Conservation (phyloP, 164 flowering plant species). For the Macadamia integrifolia region DNA sequence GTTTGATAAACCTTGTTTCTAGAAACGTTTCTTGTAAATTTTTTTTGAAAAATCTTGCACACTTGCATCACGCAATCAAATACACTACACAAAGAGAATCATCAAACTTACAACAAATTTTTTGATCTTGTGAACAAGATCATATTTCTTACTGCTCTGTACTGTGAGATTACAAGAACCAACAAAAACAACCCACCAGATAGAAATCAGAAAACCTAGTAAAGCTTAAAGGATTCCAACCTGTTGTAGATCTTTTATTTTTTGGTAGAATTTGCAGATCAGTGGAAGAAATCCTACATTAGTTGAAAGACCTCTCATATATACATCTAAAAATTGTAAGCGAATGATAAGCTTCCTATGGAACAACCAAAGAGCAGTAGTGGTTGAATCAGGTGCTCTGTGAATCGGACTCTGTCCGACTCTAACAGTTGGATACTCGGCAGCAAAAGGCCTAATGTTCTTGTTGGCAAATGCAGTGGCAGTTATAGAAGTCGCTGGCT, state of each 20-base stretch:
- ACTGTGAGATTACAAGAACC: not conserved
- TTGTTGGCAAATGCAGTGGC: conserved; percentile 6
- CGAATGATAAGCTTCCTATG: too few species aligned
- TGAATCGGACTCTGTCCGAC: conserved; percentile 48
- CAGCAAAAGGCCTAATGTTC: conserved; percentile 7
- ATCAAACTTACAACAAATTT: not conserved
- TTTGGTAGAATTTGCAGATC: too few species aligned
- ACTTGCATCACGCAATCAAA: too few species aligned
- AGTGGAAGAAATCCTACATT: too few species aligned
- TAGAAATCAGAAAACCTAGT: too few species aligned
- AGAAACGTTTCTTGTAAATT: too few species aligned
- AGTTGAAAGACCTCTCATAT: not conserved
- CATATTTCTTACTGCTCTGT: not conserved
- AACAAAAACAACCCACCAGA: not conserved
- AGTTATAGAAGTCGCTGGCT: conserved; percentile 9
- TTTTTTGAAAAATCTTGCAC: too few species aligned
- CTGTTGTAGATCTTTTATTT: too few species aligned
- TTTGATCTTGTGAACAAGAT: not conserved
- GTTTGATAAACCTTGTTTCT: too few species aligned
- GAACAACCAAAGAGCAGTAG: not conserved
- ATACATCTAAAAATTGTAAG: not conserved
- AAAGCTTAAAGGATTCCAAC: not conserved
- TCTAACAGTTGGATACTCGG: conserved; percentile 13
- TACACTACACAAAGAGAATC: too few species aligned
- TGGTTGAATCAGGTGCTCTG: conserved; percentile 25